phyloP scores from a whole-genome alignment of 192 early-diverging fungal species.

The Rhizoclosmatium globosum region DNA sequence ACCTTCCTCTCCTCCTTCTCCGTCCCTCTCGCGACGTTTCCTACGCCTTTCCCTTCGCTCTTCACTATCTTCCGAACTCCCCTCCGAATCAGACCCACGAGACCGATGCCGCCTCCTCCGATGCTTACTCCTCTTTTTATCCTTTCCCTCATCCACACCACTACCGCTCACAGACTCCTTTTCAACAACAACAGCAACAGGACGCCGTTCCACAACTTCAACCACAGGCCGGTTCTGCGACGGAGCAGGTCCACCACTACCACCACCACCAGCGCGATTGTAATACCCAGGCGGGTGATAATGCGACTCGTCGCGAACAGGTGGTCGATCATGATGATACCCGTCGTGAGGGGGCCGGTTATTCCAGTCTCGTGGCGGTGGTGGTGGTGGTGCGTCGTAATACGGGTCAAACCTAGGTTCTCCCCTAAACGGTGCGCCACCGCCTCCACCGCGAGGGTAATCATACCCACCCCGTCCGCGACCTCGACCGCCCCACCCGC shows the following conservation, averaged over 20 bases:
- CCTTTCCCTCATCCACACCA: background rate
- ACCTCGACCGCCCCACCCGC: slow-evolving; percentile 1
- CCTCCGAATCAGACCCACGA: background rate
- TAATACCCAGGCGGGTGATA: slow-evolving; percentile 18
- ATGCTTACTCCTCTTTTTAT: background rate
- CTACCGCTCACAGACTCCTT: background rate
- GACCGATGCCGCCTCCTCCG: slow-evolving; percentile 15
- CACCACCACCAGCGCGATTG: background rate
- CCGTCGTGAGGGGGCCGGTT: background rate
- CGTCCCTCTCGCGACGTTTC: slow-evolving; percentile 16
- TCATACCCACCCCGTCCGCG: background rate
- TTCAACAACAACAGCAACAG: background rate
- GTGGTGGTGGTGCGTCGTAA: background rate
- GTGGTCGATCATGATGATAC: background rate
- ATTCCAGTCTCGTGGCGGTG: background rate
- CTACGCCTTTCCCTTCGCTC: slow-evolving; percentile 5
- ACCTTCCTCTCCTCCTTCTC: background rate
- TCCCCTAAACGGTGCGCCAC: background rate
- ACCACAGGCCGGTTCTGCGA: slow-evolving; percentile 1
- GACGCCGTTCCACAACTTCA: slow-evolving; percentile 10
- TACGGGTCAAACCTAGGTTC: background rate
- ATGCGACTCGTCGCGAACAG: background rate
- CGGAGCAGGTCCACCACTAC: background rate
- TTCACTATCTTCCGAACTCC: slow-evolving; percentile 5
- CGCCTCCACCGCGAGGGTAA: slow-evolving; percentile 8